phyloP scores from a whole-genome alignment of 2,329 filamentous ascomycete species.

The Ascochyta clinopodiicola region DNA sequence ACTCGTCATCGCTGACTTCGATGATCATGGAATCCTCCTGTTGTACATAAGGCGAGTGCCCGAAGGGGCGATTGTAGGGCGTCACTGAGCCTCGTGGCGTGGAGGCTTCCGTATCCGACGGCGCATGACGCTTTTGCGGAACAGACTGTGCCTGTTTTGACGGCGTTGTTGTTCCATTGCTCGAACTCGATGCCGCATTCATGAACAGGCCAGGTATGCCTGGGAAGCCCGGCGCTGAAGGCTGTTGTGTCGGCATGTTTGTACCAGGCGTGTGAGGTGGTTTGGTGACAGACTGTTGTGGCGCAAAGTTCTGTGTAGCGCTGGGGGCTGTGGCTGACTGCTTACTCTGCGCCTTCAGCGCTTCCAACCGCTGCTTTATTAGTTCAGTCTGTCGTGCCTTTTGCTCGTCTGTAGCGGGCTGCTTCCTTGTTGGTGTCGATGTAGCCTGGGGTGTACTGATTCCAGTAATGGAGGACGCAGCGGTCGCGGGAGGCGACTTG shows the following conservation, averaged over 20 bases:
- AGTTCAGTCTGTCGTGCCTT: conserved; percentile 74
- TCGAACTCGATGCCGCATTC: conserved; percentile 35
- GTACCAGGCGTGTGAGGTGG: conserved; percentile 8
- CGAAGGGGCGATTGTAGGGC: conserved; percentile 66
- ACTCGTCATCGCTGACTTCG: conserved; percentile 79
- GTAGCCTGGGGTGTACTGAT: conserved; percentile 22
- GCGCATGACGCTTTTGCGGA: conserved; percentile 65
- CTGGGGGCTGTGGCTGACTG: conserved; percentile 10
- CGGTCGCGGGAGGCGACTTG: conserved; percentile 25
- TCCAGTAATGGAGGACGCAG: conserved; percentile 15
- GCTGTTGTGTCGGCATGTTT: conserved; percentile 10
- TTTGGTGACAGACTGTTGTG: background rate
- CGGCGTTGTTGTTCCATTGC: conserved; percentile 9
- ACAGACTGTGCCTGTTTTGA: conserved; percentile 16
- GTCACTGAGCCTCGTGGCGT: conserved; percentile 35
- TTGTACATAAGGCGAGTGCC: conserved; percentile 56
- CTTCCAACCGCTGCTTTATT: conserved; percentile 79
- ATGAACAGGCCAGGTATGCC: conserved; percentile 63
- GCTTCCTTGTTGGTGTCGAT: conserved; percentile 21
- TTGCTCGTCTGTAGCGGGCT: conserved; percentile 44
- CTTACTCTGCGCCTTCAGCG: conserved; percentile 47
- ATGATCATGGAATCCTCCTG: conserved; percentile 75
- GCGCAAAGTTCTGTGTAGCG: conserved; percentile 7
- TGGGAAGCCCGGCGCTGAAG: conserved; percentile 33
- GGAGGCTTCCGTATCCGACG: conserved; percentile 70